phyloP scores from a whole-genome alignment of 2,329 filamentous ascomycete species.

The Chalaropsis ovoidea region DNA sequence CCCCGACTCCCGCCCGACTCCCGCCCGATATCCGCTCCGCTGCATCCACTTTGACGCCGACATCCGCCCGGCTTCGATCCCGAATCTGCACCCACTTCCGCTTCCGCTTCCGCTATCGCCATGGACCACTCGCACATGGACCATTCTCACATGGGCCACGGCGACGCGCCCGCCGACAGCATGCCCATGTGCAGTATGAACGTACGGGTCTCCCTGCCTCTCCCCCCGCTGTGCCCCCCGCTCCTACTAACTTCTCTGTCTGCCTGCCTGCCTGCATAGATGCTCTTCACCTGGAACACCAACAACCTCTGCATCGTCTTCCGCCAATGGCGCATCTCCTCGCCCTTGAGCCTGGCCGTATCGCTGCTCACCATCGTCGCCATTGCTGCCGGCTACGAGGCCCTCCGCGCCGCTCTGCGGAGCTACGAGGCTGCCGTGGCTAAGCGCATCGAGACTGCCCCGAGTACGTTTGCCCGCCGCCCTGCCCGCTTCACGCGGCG shows the following conservation, averaged over 20 bases:
- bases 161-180: constrained; percentile 45
- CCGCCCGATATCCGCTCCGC: not conserved
- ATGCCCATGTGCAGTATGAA: constrained; percentile 82
- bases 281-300: constrained; percentile 97
- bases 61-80: not conserved
- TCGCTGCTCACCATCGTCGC: constrained; percentile 75
- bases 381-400: constrained; percentile 87
- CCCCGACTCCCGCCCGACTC: too few relatives aligned
- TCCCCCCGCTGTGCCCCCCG: not conserved
- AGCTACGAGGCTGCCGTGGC: constrained; percentile 58
- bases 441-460: constrained; percentile 39
- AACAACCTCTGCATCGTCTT: constrained; percentile 94
- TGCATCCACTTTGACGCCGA: not conserved
- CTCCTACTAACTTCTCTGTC: not conserved
- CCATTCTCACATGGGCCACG: constrained; percentile 39
- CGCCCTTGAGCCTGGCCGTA: constrained; percentile 61
- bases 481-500: too few relatives aligned
- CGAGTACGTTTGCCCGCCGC: constrained; percentile 42
- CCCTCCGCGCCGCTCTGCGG: constrained; percentile 64
- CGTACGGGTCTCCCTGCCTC: constrained; percentile 42
- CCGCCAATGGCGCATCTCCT: constrained; percentile 74
- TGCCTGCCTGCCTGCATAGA: constrained; percentile 42
- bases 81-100: not conserved
- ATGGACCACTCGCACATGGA: constrained; percentile 31
- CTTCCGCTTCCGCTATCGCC: not conserved